These are phyloP conservation scores for Metschnikowia gruessii DNA, from an alignment of 805 yeast species.

Conservation along the genomic window DNA sequence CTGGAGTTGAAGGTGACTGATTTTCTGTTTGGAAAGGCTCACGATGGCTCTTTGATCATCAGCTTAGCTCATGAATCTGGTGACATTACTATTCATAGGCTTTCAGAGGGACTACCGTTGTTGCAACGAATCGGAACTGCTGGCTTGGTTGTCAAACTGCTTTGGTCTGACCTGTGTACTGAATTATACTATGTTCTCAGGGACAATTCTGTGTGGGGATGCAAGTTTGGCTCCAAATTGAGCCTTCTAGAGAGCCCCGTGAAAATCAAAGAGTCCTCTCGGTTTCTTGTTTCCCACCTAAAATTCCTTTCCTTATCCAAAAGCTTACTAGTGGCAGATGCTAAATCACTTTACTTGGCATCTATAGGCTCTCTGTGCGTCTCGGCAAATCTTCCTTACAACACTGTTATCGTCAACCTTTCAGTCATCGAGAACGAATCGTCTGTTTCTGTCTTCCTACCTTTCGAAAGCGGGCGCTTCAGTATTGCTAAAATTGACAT, in stretches of 20 bases:
- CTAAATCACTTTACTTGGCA: slow-evolving; percentile 4
- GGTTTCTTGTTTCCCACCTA: slow-evolving; percentile 17
- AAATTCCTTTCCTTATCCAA: neutral
- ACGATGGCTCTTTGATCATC: slow-evolving; percentile 8
- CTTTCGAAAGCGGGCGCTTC: slow-evolving; percentile 15
- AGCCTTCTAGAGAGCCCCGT: neutral
- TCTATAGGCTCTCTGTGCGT: neutral
- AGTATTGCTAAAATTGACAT: slow-evolving; percentile 4
- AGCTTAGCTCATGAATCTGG: slow-evolving; percentile 20
- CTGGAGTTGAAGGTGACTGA: slow-evolving; percentile 25
- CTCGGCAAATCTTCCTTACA: slow-evolving; percentile 8
- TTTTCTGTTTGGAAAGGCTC: slow-evolving; percentile 26
- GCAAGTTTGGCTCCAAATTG: neutral
- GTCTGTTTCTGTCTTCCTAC: neutral
- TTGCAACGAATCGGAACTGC: slow-evolving; percentile 4
- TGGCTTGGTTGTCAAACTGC: slow-evolving; percentile 17
- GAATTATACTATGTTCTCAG: slow-evolving; percentile 14
- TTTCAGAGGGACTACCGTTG: slow-evolving; percentile 10
- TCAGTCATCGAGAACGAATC: neutral
- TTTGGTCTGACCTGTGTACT: slow-evolving; percentile 17
- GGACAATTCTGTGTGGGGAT: slow-evolving; percentile 21
- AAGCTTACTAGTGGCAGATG: slow-evolving; percentile 12
- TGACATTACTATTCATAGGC: slow-evolving; percentile 17
- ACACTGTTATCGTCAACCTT: slow-evolving; percentile 9
- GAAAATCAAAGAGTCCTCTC: slow-evolving; percentile 9